Percentiles rank a stretch among this genome's conserved stretches.
These are phyloP conservation scores for Pistacia integerrima DNA, from an alignment of 345 rosid genomes.

Conservation along the genomic window DNA sequence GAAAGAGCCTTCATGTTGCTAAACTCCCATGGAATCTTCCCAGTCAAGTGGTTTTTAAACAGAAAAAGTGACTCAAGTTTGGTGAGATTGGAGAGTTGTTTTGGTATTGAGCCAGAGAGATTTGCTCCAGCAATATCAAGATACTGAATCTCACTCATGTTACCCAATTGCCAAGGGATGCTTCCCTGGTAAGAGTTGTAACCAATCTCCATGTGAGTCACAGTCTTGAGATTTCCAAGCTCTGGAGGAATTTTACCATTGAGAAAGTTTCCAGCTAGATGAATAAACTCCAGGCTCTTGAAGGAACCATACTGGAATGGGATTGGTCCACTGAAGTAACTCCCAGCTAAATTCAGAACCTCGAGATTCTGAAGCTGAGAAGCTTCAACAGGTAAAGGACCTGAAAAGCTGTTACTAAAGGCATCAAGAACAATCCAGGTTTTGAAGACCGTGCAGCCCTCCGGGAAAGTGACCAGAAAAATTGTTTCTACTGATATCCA, in stretches of 20 bases:
- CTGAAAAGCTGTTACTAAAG: constrained; percentile 89
- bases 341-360: constrained; percentile 85
- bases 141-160: constrained; percentile 74
- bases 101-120: constrained; percentile 79
- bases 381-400: constrained; percentile 62
- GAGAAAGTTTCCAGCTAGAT: constrained; percentile 78
- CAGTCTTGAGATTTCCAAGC: constrained; percentile 61
- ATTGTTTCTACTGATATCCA: constrained; percentile 87
- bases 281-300: constrained; percentile 70
- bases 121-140: constrained; percentile 88
- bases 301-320: constrained; percentile 75
- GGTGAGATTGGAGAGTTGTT: constrained; percentile 69
- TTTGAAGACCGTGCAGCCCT: constrained; percentile 48
- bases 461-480: constrained; percentile 70
- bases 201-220: constrained; percentile 94
- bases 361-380: constrained; percentile 58
- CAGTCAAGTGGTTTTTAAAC: constrained; percentile 72
- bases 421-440: constrained; percentile 67
- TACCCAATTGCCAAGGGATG: constrained; percentile 79
- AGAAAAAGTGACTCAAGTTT: constrained; percentile 84
- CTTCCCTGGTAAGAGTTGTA: constrained; percentile 75
- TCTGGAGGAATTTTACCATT: constrained; percentile 67
- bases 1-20: constrained; percentile 54
- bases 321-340: constrained; percentile 84
- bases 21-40: constrained; percentile 70